Evolutionary conservation across 192 early-diverging fungal species (phyloP), one percentile per base, ranked within the genome.

Genomic region (Coemansia sp.): DNA sequence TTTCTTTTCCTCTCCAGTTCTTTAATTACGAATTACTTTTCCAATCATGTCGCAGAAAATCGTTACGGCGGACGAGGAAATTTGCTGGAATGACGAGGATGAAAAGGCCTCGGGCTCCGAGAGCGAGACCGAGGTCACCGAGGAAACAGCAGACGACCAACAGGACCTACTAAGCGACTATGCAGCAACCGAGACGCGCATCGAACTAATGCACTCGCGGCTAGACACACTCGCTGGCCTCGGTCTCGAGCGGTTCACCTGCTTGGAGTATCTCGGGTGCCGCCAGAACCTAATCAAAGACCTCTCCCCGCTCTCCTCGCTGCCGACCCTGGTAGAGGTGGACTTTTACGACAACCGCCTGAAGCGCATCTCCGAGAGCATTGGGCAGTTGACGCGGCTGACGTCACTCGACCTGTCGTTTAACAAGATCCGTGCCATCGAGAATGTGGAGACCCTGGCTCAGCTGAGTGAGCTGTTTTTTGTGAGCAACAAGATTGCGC

Each of bases 281-380:
- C 86, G 94, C 1, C 94, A 97, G 69, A 98, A 98, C 75, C 83
- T 91, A 23, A 82, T 98, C 48, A 71, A 83, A 6, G 83, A 89
- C 61, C 91, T 97, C 62, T 35, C 69, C 25, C 83, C 86, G 1
- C 35, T 97, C 11, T 77, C 86, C 6, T 36, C 43, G 4, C 73
- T 93, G 23, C 60, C 73, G 2, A 52, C 63, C 4, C 80, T 99
- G 28, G 76, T 75, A 12, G 97, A 99, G 55, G 72, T 98, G 34
- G 97, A 99, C 68, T 71, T 98, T 10, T 99, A 99, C 75, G 97
- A 99, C 75, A 99, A 99, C 84, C 88, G 91, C 12, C 86, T 99
- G 53, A 83, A 85, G 11, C 81, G 85, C 41, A 88, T 97, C 21
- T 83, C 89, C 37, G 31, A 39, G 28, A 86, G 87, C 2, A 47